phyloP scores from a whole-genome alignment of 2,329 filamentous ascomycete species.

The Exophiala dermatitidis region DNA sequence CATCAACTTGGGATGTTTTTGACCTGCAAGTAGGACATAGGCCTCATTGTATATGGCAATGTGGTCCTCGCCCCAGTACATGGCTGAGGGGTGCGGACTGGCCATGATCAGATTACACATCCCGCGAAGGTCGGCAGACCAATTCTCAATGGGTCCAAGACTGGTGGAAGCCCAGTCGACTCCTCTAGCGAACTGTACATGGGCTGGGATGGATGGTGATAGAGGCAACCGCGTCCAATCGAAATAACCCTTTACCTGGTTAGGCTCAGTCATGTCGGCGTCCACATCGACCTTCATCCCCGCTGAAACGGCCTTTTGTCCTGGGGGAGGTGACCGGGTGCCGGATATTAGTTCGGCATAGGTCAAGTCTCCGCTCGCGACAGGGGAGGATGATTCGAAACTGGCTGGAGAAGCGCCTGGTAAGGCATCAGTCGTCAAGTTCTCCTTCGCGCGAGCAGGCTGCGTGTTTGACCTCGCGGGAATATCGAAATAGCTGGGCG shows the following conservation, averaged over 20 bases:
- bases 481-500: conserved; percentile 23
- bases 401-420: conserved; percentile 3
- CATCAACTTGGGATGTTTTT: conserved; percentile 71
- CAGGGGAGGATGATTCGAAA: conserved; percentile 6
- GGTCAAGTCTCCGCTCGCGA: conserved; percentile 7
- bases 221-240: conserved; percentile 73
- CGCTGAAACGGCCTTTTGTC: neutral
- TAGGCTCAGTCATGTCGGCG: conserved; percentile 33
- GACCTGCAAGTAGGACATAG: conserved; percentile 62
- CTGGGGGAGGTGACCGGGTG: conserved; percentile 1
- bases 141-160: conserved; percentile 67
- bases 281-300: conserved; percentile 7
- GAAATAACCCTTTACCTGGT: conserved; percentile 51
- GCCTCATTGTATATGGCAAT: conserved; percentile 67
- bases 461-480: conserved; percentile 4
- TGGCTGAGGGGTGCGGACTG: conserved; percentile 64
- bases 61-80: conserved; percentile 71
- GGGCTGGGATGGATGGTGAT: conserved; percentile 56
- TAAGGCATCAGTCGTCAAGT: conserved; percentile 4
- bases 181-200: conserved; percentile 65
- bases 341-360: conserved; percentile 13
- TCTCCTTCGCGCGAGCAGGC: conserved; percentile 6
- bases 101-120: conserved; percentile 81
- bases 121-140: conserved; percentile 63
- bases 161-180: conserved; percentile 67